Evolutionary conservation across 768 basidiomycete genomes (phyloP), one percentile per base, ranked within the genome.

Genomic region (Kwoniella mangroviensis): DNA sequence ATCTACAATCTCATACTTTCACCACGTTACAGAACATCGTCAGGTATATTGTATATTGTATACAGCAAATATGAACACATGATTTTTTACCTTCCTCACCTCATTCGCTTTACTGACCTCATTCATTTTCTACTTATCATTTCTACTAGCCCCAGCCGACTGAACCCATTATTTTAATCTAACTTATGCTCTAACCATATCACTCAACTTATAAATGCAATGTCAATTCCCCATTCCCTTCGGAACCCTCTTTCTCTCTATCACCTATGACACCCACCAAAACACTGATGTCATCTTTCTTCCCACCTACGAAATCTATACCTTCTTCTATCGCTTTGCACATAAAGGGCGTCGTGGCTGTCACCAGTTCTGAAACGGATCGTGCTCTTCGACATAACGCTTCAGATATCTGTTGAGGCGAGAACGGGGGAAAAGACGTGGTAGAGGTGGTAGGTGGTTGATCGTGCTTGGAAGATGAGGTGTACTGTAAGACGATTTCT

Each of bases 211-310:
- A 57, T 45, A 56, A 58, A 66, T 57, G 55, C 21, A 65, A 40
- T 26, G 53, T 41, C 58, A 66, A 22, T 11, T 43, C 52, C 22
- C 51, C 49, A 7, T 40, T n/a, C 45, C 6, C 19, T n/a, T 54
- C 15, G 6, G n/a, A 19, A 21, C 11, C 13, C 15, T 66, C 55
- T 24, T 63, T 26, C 41, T 63, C 57, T 13, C 75, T 57, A 56
- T 78, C 74, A n/a, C 79, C 77, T 65, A 90, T 87, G 42, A 90
- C 87, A 11, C 89, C 89, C 2, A 90, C 89, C 42, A 90, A 79
- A 13, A 90, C 89, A 1, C 89, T 88, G 62, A 90, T 90, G 83
- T 90, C 93, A 84, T 95, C 93, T 61, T 88, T 87, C 85, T 95
- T 95, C 40, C 93, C 93, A 51, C 93, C 93, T 19, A 85, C 85